phyloP scores from a whole-genome alignment of 441 rosid genomes.

The Isatis lusitanica region DNA sequence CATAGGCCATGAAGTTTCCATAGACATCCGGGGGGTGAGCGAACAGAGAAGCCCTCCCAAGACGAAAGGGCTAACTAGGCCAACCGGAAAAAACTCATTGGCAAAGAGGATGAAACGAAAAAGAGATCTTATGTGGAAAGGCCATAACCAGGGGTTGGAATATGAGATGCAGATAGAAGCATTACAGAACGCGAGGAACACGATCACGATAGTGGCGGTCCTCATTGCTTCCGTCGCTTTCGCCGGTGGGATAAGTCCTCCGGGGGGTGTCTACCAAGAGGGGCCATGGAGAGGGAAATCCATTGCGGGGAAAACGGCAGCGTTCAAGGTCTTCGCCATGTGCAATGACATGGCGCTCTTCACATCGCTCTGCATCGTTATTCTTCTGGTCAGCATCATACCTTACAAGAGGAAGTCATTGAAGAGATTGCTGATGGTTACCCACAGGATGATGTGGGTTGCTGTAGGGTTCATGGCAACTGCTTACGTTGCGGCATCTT shows the following conservation, averaged over 20 bases:
- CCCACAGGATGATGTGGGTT: slow-evolving; percentile 57
- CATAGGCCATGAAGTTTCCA: neutral
- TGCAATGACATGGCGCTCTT: slow-evolving; percentile 51
- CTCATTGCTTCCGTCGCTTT: slow-evolving; percentile 54
- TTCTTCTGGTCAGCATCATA: slow-evolving; percentile 51
- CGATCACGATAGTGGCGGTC: slow-evolving; percentile 50
- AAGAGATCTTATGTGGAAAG: too few species aligned
- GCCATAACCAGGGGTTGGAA: neutral
- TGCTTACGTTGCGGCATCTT: slow-evolving; percentile 48
- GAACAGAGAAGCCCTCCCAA: too few species aligned
- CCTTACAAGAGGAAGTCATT: slow-evolving; percentile 50
- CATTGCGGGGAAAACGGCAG: slow-evolving; percentile 20
- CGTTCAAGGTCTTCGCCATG: slow-evolving; percentile 52
- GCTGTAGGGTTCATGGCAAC: slow-evolving; percentile 51
- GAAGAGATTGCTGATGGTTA: slow-evolving; percentile 39
- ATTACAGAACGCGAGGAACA: slow-evolving; percentile 55
- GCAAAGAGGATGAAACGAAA: too few species aligned
- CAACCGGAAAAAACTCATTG: too few species aligned
- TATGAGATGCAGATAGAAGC: slow-evolving; percentile 51
- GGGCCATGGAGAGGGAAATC: slow-evolving; percentile 38
- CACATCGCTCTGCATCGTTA: slow-evolving; percentile 47
- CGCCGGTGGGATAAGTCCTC: slow-evolving; percentile 61
- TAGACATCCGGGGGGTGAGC: neutral
- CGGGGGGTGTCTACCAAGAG: slow-evolving; percentile 42
- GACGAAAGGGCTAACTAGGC: too few species aligned